phyloP scores from a whole-genome alignment of 345 rosid species.

The Brassica rapa region DNA sequence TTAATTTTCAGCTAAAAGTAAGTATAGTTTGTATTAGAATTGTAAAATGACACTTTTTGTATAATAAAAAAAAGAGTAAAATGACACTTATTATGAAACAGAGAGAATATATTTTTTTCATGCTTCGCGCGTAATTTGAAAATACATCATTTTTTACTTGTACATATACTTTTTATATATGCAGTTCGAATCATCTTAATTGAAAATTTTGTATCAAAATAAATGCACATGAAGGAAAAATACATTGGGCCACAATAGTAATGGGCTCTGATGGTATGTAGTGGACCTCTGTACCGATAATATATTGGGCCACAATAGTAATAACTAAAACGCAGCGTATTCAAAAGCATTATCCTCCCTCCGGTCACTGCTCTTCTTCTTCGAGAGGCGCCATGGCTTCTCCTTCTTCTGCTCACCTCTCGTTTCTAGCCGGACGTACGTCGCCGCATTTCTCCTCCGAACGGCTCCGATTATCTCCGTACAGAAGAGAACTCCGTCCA shows the following conservation, averaged over 20 bases:
- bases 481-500: constrained; percentile 23
- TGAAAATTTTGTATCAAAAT: too few species aligned
- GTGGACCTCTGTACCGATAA: not conserved
- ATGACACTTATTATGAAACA: too few species aligned
- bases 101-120: too few species aligned
- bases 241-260: not conserved
- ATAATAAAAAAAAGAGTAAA: too few species aligned
- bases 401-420: constrained; percentile 52
- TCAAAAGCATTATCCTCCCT: constrained; percentile 19
- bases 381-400: constrained; percentile 49
- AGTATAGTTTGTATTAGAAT: too few species aligned
- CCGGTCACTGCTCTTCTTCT: not conserved
- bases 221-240: too few species aligned
- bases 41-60: too few species aligned
- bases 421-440: constrained; percentile 48
- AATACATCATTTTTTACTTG: too few species aligned
- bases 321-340: constrained; percentile 35
- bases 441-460: constrained; percentile 36
- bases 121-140: too few species aligned
- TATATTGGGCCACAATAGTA: not conserved
- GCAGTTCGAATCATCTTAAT: too few species aligned
- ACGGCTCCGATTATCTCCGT: not conserved
- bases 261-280: not conserved
- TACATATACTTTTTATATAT: too few species aligned
- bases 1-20: too few species aligned